Evolutionary conservation across 176 grass and related monocot genomes (phyloP).

Genomic region (Tuctoria greenei): DNA sequence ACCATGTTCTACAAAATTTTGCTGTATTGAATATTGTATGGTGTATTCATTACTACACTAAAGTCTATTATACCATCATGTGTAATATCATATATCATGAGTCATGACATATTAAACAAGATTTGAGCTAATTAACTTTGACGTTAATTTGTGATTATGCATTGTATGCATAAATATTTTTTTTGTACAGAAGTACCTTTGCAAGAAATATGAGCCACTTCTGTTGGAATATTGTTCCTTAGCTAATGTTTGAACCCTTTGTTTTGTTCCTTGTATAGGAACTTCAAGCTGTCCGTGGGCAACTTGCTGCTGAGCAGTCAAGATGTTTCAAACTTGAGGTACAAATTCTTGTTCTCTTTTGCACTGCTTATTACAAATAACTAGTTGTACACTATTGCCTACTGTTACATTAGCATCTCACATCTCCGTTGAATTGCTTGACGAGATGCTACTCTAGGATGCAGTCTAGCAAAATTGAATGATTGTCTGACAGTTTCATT

Average conservation of each 20-base stretch:
- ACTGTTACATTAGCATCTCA: neutral
- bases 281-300: conserved; percentile 89
- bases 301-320: conserved; percentile 95
- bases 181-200: neutral
- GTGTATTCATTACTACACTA: neutral
- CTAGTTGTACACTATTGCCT: neutral
- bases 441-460: neutral
- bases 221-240: neutral
- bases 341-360: conserved; percentile 12
- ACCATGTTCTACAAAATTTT: conserved; percentile 1
- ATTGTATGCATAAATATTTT: neutral
- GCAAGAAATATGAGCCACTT: neutral
- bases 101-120: neutral
- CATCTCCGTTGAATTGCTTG: neutral
- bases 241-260: neutral
- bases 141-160: neutral
- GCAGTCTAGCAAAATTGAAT: neutral
- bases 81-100: neutral
- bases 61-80: neutral
- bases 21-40: neutral
- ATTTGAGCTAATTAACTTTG: neutral
- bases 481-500: neutral
- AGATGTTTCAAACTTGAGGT: conserved; percentile 99
- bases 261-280: conserved; percentile 57
- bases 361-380: neutral